These are phyloP conservation scores for Solanum megistacrolobum DNA, from an alignment of 257 asterid species.

Conservation along the genomic window DNA sequence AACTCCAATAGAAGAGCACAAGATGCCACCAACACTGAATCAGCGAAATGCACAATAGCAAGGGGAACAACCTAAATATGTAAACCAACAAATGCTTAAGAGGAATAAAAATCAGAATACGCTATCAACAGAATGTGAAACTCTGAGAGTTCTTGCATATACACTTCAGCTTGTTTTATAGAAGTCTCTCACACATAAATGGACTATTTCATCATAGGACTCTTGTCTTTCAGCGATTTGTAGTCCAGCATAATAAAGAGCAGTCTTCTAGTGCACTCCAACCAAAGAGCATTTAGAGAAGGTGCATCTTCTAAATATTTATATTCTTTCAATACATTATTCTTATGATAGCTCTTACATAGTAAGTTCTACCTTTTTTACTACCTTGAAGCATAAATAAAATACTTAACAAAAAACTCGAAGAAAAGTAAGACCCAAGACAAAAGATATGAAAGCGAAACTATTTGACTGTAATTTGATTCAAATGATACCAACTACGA, in stretches of 20 bases:
- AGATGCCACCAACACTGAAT: conserved; percentile 85
- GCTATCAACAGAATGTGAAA: background rate
- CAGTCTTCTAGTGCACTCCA: background rate
- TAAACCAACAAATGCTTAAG: conserved; percentile 7
- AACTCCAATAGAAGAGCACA: conserved; percentile 86
- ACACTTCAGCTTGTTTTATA: background rate
- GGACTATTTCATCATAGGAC: background rate
- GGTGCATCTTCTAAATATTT: background rate
- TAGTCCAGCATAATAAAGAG: background rate
- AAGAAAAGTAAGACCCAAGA: background rate
- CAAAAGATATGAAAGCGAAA: background rate
- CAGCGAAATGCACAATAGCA: conserved; percentile 82
- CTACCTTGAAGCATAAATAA: background rate
- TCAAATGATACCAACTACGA: background rate
- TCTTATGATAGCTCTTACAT: background rate
- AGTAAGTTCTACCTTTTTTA: background rate
- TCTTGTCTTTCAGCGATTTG: background rate
- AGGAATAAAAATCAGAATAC: background rate
- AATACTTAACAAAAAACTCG: background rate
- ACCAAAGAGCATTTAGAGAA: background rate
- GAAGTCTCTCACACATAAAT: background rate
- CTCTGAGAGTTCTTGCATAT: background rate
- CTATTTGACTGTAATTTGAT: background rate
- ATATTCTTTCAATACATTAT: background rate
- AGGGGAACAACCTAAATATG: conserved; percentile 73